Percentiles rank a stretch among this genome's conserved stretches.
phyloP scores from a whole-genome alignment of 768 basidiomycete genomes.

The Multifurca ochricompacta region DNA sequence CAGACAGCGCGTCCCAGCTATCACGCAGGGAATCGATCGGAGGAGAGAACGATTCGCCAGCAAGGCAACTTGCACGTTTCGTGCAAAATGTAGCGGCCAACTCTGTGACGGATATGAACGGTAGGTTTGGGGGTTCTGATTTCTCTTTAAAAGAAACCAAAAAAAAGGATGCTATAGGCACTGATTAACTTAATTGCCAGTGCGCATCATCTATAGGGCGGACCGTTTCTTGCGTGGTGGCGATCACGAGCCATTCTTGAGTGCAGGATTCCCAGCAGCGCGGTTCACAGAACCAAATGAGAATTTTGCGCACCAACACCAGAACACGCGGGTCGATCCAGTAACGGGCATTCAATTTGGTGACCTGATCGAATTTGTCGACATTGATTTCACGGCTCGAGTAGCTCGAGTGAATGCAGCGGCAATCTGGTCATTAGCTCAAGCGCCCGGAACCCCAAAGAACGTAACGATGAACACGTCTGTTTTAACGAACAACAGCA shows the following conservation, averaged over 20 bases:
- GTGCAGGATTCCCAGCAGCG: slow-evolving; percentile 43
- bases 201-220: slow-evolving; percentile 43
- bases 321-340: slow-evolving; percentile 40
- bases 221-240: slow-evolving; percentile 52
- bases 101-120: slow-evolving; percentile 40
- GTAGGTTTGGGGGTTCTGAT: slow-evolving; percentile 29
- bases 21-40: slow-evolving; percentile 34
- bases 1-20: slow-evolving; percentile 34
- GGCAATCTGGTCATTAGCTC: slow-evolving; percentile 46
- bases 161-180: background rate
- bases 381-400: slow-evolving; percentile 44
- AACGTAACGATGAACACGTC: slow-evolving; percentile 39
- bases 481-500: slow-evolving; percentile 48
- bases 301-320: slow-evolving; percentile 52
- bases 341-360: slow-evolving; percentile 46
- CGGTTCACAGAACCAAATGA: slow-evolving; percentile 52
- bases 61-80: slow-evolving; percentile 45
- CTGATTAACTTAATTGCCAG: slow-evolving; percentile 24
- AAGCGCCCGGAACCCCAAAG: slow-evolving; percentile 47
- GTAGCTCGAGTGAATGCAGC: slow-evolving; percentile 47
- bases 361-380: slow-evolving; percentile 45
- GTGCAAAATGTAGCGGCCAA: slow-evolving; percentile 45
- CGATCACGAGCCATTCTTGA: slow-evolving; percentile 45
- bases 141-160: too few relatives aligned
- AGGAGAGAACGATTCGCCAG: slow-evolving; percentile 47